Evolutionary conservation across 768 basidiomycete species (phyloP), one percentile per base, ranked within the genome.

Genomic region (Russula sp.): DNA sequence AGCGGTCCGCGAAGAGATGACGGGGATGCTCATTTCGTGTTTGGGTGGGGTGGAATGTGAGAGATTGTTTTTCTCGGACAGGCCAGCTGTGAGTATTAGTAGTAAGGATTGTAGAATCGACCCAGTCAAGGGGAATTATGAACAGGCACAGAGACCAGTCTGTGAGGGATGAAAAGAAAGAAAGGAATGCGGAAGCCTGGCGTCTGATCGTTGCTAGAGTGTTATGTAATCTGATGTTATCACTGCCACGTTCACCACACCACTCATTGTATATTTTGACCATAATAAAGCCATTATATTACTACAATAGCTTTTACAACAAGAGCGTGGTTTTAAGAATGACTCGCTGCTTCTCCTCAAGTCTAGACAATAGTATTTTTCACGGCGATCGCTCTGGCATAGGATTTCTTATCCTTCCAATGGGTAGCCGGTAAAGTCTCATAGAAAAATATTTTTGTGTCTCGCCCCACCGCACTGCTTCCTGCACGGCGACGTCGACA

Each of bases 381-480:
- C 44, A 22, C 20, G 2, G 24, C 34, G 7, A 51, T 30, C 40
- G 16, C 8, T 22, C 14, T 42, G 67, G 71, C 67, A 76, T 72
- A 42, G 69, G 72, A 20, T 72, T 82, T 22, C 58, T 62, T 8
- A 52, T 51, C 51, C 38, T 62, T 20, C 67, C 65, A 50, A 89
- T 71, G 1, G 89, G 89, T 38, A 90, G 74, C 50, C 86, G 80
- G 75, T 94, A 96, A 60, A 87, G 76, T 51, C 90, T 87, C 71
- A 91, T 73, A 32, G 80, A 82, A 70, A 93, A 94, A 71, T 94
- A 94, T 72, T 85, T 81, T 49, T 85, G 79, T 57, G 86, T 89
- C 49, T 84, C 79, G 16, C 87, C 87, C 93, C 94, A 96, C 52
- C 87, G 81, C 57, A 84, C 82, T 48, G 79, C 77, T 49, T 80